phyloP scores from a whole-genome alignment of 306 rosid genomes.

The Vigna nakashimae region DNA sequence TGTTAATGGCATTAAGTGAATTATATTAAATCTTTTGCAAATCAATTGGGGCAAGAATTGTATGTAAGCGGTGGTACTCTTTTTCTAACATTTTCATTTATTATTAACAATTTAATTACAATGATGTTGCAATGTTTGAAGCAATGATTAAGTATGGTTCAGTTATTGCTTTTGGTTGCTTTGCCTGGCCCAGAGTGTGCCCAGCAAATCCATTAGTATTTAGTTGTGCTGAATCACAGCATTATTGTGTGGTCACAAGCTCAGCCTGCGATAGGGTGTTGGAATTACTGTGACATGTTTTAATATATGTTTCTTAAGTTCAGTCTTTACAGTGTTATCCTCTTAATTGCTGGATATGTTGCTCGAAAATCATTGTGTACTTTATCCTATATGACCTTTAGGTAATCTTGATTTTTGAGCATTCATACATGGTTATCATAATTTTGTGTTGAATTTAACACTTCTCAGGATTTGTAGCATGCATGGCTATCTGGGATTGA shows the following conservation, averaged over 20 bases:
- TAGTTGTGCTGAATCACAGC: neutral
- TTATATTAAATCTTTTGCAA: neutral
- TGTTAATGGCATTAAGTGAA: neutral
- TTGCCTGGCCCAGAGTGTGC: neutral
- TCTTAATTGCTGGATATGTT: neutral
- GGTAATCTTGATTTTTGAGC: neutral
- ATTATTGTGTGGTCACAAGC: too few species aligned
- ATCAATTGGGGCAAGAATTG: neutral
- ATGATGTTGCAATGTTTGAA: neutral
- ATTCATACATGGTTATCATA: neutral
- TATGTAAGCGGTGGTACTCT: neutral
- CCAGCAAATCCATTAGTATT: neutral
- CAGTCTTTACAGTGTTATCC: too few species aligned
- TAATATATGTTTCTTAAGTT: too few species aligned
- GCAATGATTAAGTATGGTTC: constrained; percentile 8
- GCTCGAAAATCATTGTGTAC: neutral
- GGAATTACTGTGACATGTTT: too few species aligned
- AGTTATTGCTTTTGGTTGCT: neutral
- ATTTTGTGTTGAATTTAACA: neutral
- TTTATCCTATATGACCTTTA: neutral
- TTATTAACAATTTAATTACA: neutral
- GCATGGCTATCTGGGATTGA: neutral
- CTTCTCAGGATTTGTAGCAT: neutral
- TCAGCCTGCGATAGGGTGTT: too few species aligned
- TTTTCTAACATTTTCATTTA: neutral